Evolutionary conservation across 495 filamentous ascomycete species (phyloP).

Genomic region (Neurospora tetrasperma): DNA sequence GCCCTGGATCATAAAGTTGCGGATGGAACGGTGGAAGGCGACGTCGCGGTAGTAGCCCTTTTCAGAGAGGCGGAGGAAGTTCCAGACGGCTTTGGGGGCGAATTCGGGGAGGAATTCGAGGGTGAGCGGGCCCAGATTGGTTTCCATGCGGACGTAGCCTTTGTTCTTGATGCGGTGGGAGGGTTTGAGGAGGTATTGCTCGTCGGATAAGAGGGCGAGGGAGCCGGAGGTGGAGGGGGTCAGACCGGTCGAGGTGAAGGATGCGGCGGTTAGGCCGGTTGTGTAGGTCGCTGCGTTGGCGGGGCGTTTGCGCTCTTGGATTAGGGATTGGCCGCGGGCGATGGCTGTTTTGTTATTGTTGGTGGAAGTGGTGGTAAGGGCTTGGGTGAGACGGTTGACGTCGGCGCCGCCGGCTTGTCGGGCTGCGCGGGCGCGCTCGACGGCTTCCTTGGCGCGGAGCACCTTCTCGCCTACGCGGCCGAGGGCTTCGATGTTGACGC

Average conservation of each 20-base stretch:
- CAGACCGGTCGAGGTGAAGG: constrained; percentile 86
- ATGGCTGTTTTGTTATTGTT: not conserved
- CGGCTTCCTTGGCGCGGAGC: constrained; percentile 81
- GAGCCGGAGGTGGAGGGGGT: constrained; percentile 84
- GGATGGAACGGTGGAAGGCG: constrained; percentile 83
- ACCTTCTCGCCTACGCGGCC: constrained; percentile 77
- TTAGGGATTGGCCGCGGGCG: constrained; percentile 19
- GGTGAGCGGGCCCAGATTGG: constrained; percentile 71
- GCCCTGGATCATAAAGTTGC: constrained; percentile 96
- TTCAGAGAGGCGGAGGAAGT: constrained; percentile 82
- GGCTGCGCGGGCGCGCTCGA: constrained; percentile 64
- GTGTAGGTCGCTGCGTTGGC: constrained; percentile 87
- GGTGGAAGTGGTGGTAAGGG: constrained; percentile 31
- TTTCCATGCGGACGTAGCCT: constrained; percentile 82
- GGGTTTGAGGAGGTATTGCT: constrained; percentile 92
- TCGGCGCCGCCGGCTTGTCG: constrained; percentile 34
- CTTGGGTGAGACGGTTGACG: constrained; percentile 37
- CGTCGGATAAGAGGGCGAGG: constrained; percentile 74
- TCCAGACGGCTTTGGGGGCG: constrained; percentile 90
- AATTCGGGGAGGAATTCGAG: constrained; percentile 85
- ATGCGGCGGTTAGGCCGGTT: constrained; percentile 84
- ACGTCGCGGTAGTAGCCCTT: constrained; percentile 81
- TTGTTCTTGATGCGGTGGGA: constrained; percentile 64
- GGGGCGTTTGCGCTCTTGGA: constrained; percentile 43
- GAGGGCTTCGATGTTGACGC: constrained; percentile 65